Percentiles rank a stretch among this genome's conserved stretches.
phyloP scores from a whole-genome alignment of 768 basidiomycete species.

The Trametes cingulata region DNA sequence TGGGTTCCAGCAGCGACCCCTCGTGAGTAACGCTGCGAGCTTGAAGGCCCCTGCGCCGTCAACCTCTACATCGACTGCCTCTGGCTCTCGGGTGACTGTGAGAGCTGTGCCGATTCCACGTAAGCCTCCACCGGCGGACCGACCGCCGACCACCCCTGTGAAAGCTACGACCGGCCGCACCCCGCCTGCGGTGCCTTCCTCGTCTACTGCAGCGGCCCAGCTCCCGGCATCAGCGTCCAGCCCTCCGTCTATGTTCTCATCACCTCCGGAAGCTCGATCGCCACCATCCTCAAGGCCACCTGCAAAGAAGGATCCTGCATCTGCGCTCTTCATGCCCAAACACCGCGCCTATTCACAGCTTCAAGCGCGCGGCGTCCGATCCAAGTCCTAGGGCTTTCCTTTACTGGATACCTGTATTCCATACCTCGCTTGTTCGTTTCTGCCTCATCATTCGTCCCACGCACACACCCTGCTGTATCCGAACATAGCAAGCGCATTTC shows the following conservation, averaged over 20 bases:
- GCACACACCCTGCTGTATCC: conserved; percentile 10
- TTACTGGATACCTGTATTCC: background rate
- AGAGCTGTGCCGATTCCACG: conserved; percentile 47
- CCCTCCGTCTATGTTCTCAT: conserved; percentile 4
- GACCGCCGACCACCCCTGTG: background rate
- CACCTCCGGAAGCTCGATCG: conserved; percentile 27
- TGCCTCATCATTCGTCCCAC: background rate
- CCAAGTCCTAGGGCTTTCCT: conserved; percentile 10
- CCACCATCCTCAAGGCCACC: conserved; percentile 40
- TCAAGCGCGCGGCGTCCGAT: conserved; percentile 9
- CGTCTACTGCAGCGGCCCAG: conserved; percentile 16
- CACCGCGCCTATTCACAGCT: conserved; percentile 55
- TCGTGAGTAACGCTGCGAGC: conserved; percentile 14
- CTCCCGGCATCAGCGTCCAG: conserved; percentile 18
- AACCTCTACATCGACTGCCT: conserved; percentile 24
- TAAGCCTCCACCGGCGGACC: background rate
- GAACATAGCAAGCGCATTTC: background rate
- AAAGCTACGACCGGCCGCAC: background rate
- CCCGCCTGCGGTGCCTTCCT: conserved; percentile 1
- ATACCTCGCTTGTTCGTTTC: background rate
- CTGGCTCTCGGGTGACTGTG: conserved; percentile 46
- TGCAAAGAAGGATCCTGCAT: conserved; percentile 65
- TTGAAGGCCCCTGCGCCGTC: conserved; percentile 11
- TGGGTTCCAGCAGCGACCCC: conserved; percentile 29
- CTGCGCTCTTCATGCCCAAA: conserved; percentile 70